Conservation (phyloP, 2,329 filamentous ascomycete species). For the Fusarium beomiforme region DNA sequence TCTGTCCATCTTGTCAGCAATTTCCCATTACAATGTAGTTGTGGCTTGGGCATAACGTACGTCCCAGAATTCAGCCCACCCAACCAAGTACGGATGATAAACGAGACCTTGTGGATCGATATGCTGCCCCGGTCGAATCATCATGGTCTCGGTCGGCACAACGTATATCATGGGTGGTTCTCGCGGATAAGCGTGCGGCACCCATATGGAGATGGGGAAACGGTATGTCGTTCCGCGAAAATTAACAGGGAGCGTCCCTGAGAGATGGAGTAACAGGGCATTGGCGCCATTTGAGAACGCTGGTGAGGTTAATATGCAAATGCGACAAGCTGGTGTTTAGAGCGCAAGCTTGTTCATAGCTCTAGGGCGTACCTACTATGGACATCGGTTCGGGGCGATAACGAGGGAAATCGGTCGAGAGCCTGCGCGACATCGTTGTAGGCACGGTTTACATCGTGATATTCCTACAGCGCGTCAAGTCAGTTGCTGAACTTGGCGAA, state of each 20-base stretch:
- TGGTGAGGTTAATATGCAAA: slow-evolving; percentile 49
- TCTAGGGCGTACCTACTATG: slow-evolving; percentile 71
- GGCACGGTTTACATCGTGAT: slow-evolving; percentile 89
- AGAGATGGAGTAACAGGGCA: slow-evolving; percentile 85
- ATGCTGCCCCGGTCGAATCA: slow-evolving; percentile 91
- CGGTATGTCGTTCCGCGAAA: slow-evolving; percentile 91
- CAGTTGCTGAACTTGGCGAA: slow-evolving; percentile 8
- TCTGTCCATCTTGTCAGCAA: slow-evolving; percentile 57
- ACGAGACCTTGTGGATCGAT: slow-evolving; percentile 92
- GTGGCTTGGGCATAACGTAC: slow-evolving; percentile 60
- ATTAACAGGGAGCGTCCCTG: slow-evolving; percentile 87
- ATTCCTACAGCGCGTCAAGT: slow-evolving; percentile 72
- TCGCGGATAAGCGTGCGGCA: slow-evolving; percentile 88
- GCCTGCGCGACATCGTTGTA: slow-evolving; percentile 91
- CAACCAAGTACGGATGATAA: slow-evolving; percentile 94
- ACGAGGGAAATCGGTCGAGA: slow-evolving; percentile 80
- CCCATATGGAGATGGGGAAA: slow-evolving; percentile 92
- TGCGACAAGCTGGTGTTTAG: slow-evolving; percentile 2
- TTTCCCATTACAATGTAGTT: not conserved
- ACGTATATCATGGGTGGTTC: slow-evolving; percentile 91
- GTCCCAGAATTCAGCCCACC: slow-evolving; percentile 91
- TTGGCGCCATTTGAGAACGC: slow-evolving; percentile 90
- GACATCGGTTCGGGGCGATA: slow-evolving; percentile 90
- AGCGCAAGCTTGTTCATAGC: slow-evolving; percentile 44
- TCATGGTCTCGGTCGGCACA: slow-evolving; percentile 87